These are phyloP conservation scores for Durio zibethinus DNA, from an alignment of 345 rosid genomes.

Conservation along the genomic window DNA sequence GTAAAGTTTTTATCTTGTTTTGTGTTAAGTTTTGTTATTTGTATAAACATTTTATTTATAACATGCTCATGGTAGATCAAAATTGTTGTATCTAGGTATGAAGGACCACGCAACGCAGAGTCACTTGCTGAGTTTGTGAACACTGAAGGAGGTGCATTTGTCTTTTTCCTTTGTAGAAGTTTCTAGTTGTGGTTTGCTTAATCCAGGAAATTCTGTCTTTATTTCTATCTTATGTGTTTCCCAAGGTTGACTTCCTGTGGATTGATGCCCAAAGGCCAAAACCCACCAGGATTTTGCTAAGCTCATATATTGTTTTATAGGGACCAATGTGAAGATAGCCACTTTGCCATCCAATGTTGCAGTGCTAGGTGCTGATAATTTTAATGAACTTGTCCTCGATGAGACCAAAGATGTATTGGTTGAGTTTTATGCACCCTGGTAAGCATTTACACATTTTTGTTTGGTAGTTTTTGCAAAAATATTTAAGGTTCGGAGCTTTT, in stretches of 20 bases:
- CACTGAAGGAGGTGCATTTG: slow-evolving; percentile 75
- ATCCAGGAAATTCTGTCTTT: background rate
- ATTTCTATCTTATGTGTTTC: background rate
- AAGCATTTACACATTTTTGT: slow-evolving; percentile 13
- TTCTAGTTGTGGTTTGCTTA: background rate
- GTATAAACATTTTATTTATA: background rate
- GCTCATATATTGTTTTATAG: slow-evolving; percentile 38
- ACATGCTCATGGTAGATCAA: background rate
- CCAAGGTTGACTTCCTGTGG: background rate
- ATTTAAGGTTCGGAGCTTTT: background rate
- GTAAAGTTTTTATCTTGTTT: background rate
- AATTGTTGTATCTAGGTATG: slow-evolving; percentile 48
- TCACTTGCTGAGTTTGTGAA: slow-evolving; percentile 84
- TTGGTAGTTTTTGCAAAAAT: background rate
- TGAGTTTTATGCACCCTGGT: slow-evolving; percentile 99
- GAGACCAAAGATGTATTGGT: slow-evolving; percentile 86
- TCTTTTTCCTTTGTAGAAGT: slow-evolving; percentile 2
- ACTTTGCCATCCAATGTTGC: slow-evolving; percentile 65
- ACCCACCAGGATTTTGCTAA: background rate
- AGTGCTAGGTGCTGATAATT: slow-evolving; percentile 74
- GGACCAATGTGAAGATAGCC: slow-evolving; percentile 87
- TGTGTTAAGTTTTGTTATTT: background rate
- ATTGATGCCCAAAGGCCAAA: background rate
- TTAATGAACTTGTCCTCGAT: slow-evolving; percentile 78
- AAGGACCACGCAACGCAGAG: slow-evolving; percentile 86